phyloP scores from a whole-genome alignment of 2,329 filamentous ascomycete genomes.

The Pseudocercospora fijiensis region DNA sequence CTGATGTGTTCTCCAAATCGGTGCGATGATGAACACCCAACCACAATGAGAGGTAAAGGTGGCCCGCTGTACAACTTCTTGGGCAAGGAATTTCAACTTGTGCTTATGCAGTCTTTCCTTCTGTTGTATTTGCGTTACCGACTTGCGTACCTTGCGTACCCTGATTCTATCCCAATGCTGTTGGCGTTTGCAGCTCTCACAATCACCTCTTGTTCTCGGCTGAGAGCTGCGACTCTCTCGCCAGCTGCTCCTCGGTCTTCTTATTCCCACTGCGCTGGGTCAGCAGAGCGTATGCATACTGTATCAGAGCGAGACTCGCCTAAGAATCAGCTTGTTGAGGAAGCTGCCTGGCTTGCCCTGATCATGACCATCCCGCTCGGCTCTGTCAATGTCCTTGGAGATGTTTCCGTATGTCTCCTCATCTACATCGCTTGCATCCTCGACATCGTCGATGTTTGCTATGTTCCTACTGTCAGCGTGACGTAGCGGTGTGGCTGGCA shows the following conservation, averaged over 20 bases:
- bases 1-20: too few species aligned
- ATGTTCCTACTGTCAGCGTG: slow-evolving; percentile 5
- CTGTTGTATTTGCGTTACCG: not conserved
- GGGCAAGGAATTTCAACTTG: not conserved
- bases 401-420: slow-evolving; percentile 41
- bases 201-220: not conserved
- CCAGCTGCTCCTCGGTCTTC: slow-evolving; percentile 42
- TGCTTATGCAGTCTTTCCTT: not conserved
- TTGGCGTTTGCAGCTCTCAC: not conserved
- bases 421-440: slow-evolving; percentile 39
- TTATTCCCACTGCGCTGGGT: slow-evolving; percentile 39
- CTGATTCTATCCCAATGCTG: not conserved
- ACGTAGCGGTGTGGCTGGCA: not conserved
- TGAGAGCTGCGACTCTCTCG: slow-evolving; percentile 20
- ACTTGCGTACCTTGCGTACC: not conserved
- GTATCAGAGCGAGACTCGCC: not conserved
- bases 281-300: not conserved
- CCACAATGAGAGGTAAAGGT: too few species aligned
- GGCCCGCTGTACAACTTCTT: too few species aligned
- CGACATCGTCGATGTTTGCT: slow-evolving; percentile 35
- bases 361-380: slow-evolving; percentile 35
- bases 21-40: too few species aligned
- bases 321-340: slow-evolving; percentile 38
- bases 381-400: slow-evolving; percentile 39
- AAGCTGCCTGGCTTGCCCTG: slow-evolving; percentile 39